These are phyloP conservation scores for Closterium sp. DNA, from an alignment of 139 green algal species.

Conservation along the genomic window DNA sequence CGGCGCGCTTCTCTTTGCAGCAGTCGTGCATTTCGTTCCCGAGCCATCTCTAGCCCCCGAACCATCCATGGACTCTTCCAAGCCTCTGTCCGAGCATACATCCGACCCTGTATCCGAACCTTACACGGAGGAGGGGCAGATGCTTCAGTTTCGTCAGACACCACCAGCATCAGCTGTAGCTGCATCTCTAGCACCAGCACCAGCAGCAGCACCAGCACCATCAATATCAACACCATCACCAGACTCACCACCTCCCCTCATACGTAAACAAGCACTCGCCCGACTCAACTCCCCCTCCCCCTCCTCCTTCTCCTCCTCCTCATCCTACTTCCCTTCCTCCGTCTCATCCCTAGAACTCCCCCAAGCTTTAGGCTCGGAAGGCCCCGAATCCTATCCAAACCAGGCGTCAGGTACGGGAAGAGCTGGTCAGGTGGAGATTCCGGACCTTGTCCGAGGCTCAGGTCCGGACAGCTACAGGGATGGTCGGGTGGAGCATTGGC, in stretches of 20 bases:
- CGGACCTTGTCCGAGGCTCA: background rate
- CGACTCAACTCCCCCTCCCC: background rate
- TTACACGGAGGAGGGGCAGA: background rate
- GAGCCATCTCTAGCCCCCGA: slow-evolving; percentile 54
- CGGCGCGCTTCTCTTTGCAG: slow-evolving; percentile 70
- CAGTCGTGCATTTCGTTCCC: slow-evolving; percentile 65
- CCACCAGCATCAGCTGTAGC: background rate
- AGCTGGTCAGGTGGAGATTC: background rate
- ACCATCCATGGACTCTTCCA: background rate
- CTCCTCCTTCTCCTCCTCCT: background rate
- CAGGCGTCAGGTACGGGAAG: background rate
- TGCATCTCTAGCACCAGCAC: background rate
- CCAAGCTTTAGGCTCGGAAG: background rate
- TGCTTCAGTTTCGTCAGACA: background rate
- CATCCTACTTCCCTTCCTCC: background rate
- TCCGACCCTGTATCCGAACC: background rate
- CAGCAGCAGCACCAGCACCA: background rate
- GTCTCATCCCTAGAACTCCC: background rate
- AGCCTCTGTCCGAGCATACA: background rate
- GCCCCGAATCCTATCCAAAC: background rate
- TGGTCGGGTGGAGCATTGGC: background rate
- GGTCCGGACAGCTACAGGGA: background rate
- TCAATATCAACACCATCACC: background rate
- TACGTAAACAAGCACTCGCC: background rate
- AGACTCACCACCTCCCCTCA: background rate